Base-by-base conservation (phyloP, 306 rosid species). In the Glycine soja region DNA sequence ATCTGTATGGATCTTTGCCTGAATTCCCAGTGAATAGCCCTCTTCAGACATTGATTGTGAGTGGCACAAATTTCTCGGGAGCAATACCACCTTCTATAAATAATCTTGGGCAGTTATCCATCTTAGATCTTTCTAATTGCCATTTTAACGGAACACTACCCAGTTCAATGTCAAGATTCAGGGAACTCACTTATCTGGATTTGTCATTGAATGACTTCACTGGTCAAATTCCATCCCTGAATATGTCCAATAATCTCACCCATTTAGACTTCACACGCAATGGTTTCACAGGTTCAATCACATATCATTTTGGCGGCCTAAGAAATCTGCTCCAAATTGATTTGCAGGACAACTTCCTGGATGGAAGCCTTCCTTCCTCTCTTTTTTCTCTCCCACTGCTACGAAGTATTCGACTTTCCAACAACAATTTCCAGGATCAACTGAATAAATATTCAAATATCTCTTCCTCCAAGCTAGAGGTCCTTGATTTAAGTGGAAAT, bases 401-500 rank as follows among this genome's bases (percentile, higher is more conserved):
- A 38, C 43, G 43, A 4, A 38, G 5, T 5, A 38, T 38, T 0
- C 43, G 4, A 38, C 43, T 38, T 38, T 38, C 43, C 6, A 4
- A 38, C 43, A 38, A 38, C 43, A 4, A 3, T 38, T 38, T 36
- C 3, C 3, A 36, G 3, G 40, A 4, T 36, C 40, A 36, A 0
- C 40, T 36, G 40, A 4, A 36, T 36, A 4, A 36, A 36, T 36
- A 2, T 38, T 4, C 7, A 7, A 72, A 38, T 0, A 0, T 10
- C 9, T 58, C 78, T 32, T 58, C 70, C 10, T 74, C 54, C 15
- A 43, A 4, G 4, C 54, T 90, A 45, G 64, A 78, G 13, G 58
- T n/a, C 0, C 80, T 90, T 15, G 90, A 82, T 76, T 82, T 91
- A 74, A 68, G 83, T n/a, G n/a, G n/a, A n/a, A n/a, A n/a, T n/a